Evolutionary conservation across 495 filamentous ascomycete genomes (phyloP), one percentile per base, ranked within the genome.

Genomic region (Cercophora newfieldiana): DNA sequence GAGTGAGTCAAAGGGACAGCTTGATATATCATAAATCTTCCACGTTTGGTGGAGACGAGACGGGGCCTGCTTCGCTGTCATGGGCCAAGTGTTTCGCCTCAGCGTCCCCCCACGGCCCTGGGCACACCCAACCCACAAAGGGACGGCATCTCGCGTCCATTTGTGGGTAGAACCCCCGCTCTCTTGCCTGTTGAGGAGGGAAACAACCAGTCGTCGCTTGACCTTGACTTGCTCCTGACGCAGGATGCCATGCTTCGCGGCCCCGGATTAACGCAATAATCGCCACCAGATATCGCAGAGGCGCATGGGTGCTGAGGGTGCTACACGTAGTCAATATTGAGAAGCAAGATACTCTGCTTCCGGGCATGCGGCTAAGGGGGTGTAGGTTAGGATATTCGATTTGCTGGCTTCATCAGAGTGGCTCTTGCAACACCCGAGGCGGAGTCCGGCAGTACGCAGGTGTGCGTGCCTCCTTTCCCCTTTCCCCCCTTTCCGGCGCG

Each of bases 271-370:
- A 57, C 54, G 54, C 54, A 57, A 57, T n/a, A 30, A 19, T 57
- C 26, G 54, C 54, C 54, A 57, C 54, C 22, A 10, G 54, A 6
- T 44, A 14, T 44, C n/a, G 37, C 3, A 44, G 12, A 44, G 54
- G 7, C 12, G 25, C 12, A 2, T 7, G 19, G 22, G 26, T 57
- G 26, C 28, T 31, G 24, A 57, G 21, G 54, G 7, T 18, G 54
- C 8, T 57, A 57, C 54, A 57, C 54, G 54, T 57, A 57, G 54
- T 57, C 54, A 57, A 57, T 57, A 57, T 57, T 57, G 7, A 10
- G 37, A 4, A 6, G 37, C 37, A 14, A 44, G 12, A 16, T 16
- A 44, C 10, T n/a, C n/a, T n/a, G 37, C 37, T 44, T 44, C 54
- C 54, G 54, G 22, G 21, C 21, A 57, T 57, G 54, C 54, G 24